Conservation (phyloP, 495 filamentous ascomycete species). For the Xylaria intraflava region DNA sequence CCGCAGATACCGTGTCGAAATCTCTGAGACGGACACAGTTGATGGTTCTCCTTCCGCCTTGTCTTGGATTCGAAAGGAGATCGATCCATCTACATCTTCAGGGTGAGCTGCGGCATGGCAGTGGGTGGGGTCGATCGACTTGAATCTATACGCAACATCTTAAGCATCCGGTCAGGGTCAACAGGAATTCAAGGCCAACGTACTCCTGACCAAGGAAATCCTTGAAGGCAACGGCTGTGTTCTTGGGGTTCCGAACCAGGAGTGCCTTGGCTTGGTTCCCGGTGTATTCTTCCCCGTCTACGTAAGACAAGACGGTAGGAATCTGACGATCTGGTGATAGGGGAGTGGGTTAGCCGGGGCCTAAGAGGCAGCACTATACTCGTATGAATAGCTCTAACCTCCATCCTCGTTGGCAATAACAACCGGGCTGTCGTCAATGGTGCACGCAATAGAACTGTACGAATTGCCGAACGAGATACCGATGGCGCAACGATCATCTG, state of each 20-base stretch:
- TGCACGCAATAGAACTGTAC: slow-evolving; percentile 92
- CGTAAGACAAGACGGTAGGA: slow-evolving; percentile 87
- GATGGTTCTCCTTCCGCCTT: slow-evolving; percentile 54
- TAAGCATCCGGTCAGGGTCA: neutral
- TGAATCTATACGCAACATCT: slow-evolving; percentile 52
- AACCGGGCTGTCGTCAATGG: slow-evolving; percentile 86
- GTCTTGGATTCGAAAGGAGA: slow-evolving; percentile 80
- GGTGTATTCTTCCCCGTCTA: slow-evolving; percentile 92
- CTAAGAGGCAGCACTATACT: neutral
- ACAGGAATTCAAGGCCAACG: slow-evolving; percentile 5
- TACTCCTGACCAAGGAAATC: slow-evolving; percentile 94
- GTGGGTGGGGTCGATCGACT: slow-evolving; percentile 91
- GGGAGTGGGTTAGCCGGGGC: slow-evolving; percentile 12
- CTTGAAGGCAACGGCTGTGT: slow-evolving; percentile 92
- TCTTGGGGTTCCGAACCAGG: slow-evolving; percentile 81
- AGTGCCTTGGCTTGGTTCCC: slow-evolving; percentile 91
- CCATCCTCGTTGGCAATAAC: slow-evolving; percentile 99
- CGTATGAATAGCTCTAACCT: slow-evolving; percentile 47
- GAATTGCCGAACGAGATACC: slow-evolving; percentile 98
- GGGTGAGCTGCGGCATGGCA: slow-evolving; percentile 93
- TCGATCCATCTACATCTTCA: slow-evolving; percentile 59
- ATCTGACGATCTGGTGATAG: slow-evolving; percentile 78
- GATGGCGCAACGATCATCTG: slow-evolving; percentile 68
- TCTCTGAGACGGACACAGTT: slow-evolving; percentile 71
- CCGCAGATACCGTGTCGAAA: slow-evolving; percentile 78